Evolutionary conservation across 2,329 filamentous ascomycete species (phyloP).

Genomic region (Aureobasidium lini): DNA sequence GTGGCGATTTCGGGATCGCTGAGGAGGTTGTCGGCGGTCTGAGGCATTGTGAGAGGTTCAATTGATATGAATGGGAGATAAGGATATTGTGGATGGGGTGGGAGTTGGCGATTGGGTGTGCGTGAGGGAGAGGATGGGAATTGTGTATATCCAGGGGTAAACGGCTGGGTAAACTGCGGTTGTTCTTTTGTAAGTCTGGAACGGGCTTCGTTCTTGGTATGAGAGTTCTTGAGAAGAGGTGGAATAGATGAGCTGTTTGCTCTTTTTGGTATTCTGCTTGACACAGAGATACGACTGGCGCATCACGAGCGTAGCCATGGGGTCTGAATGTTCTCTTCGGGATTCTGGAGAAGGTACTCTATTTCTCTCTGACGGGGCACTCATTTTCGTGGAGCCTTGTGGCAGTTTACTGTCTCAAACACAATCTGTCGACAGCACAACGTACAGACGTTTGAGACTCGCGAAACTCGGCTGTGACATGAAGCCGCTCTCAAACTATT

Average conservation of each 20-base stretch:
- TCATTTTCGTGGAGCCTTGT: no score
- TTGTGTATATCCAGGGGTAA: constrained; percentile 9
- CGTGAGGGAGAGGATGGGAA: not conserved
- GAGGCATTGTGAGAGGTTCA: not conserved
- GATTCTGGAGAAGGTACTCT: no score
- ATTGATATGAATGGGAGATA: not conserved
- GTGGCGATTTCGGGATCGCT: constrained; percentile 10
- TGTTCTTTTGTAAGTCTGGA: not conserved
- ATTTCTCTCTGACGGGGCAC: no score
- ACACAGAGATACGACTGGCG: not conserved
- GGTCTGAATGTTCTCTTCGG: no score
- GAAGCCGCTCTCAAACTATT: no score
- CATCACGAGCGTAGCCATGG: no score
- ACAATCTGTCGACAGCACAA: no score
- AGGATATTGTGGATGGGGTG: not conserved
- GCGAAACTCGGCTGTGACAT: no score
- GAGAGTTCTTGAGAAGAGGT: not conserved
- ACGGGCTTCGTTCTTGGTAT: not conserved
- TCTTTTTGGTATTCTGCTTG: not conserved
- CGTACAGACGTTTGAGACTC: no score
- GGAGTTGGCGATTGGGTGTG: not conserved
- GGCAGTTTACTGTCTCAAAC: no score
- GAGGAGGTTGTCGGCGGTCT: constrained; percentile 11
- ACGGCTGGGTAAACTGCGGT: constrained; percentile 4
- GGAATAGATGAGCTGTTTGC: not conserved